Evolutionary conservation across 495 filamentous ascomycete genomes (phyloP).

Genomic region (Oleoguttula mirabilis): DNA sequence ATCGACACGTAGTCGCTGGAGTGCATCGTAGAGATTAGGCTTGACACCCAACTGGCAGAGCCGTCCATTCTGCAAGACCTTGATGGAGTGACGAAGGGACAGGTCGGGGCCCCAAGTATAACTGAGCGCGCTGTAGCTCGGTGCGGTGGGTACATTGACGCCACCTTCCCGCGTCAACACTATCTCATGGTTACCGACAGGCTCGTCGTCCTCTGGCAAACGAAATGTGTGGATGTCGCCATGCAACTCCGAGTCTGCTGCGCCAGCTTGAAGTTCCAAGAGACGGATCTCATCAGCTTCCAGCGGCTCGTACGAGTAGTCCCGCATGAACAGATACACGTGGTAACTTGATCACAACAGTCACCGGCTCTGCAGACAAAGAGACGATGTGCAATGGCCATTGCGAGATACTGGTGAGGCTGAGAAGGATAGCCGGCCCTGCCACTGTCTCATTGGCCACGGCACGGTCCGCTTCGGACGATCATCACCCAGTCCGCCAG

Average conservation of each 20-base stretch:
- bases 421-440: no score
- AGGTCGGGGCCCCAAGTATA: constrained; percentile 5
- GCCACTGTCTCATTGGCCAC: no score
- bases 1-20: background rate
- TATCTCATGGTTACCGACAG: background rate
- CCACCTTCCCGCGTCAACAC: constrained; percentile 6
- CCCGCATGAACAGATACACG: background rate
- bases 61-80: constrained; percentile 2
- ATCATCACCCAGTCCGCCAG: no score
- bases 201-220: constrained; percentile 7
- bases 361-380: no score
- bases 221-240: constrained; percentile 5
- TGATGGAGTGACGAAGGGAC: background rate
- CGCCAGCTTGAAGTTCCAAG: constrained; percentile 4
- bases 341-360: background rate
- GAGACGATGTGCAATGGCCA: no score
- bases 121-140: constrained; percentile 1
- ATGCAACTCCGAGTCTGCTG: background rate
- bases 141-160: constrained; percentile 5
- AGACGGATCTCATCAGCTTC: constrained; percentile 13
- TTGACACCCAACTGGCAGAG: constrained; percentile 4
- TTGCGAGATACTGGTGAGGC: no score
- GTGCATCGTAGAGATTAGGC: constrained; percentile 3
- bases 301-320: constrained; percentile 6
- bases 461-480: no score